Evolutionary conservation across 805 yeast species (phyloP), one percentile per base, ranked within the genome.

Genomic region (Kodamaea restingae): DNA sequence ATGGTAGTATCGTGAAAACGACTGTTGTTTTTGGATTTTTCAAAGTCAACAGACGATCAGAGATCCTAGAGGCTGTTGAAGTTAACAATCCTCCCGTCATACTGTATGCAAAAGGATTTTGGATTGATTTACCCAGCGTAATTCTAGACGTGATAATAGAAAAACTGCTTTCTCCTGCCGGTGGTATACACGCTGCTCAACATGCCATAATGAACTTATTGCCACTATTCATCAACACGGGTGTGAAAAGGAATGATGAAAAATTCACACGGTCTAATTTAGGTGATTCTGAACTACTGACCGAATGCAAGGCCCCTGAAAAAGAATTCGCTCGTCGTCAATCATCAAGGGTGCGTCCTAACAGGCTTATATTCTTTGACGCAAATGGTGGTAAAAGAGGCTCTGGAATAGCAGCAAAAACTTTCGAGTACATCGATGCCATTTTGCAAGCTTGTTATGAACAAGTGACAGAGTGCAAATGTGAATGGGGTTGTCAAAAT

Each of bases 251-350:
- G 6, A 52, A 58, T 27, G 64, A 67, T 0, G 60, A 63, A 38
- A 60, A 54, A 8, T 49, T 58, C 21, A 61, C 55, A 38, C 46
- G 48, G 8, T 56, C 65, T 1, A 55, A 41, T 27, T 45, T 62
- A 2, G 69, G 67, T 0, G 67, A 63, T 30, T 48, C 68, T 2
- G 98, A 93, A 50, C 72, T 93, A 10, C 76, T 76, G 32, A 87
- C 98, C 0, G 99, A 93, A 59, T 93, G 99, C 60, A 93, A 93
- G 53, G 97, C 98, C 0, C 97, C 98, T 0, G 95, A 88, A 48
- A 93, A 93, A 52, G 99, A 93, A 55, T 86, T 91, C 69, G 86
- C 96, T 1, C 72, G 73, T 35, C 62, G 88, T 20, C 84, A 84
- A 52, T 74, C 91, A 0, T 60, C 61, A 12, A 65, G 98, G 29